Base-by-base conservation (phyloP, 1,284 basidiomycete genomes). In the Heliocybe sulcata region DNA sequence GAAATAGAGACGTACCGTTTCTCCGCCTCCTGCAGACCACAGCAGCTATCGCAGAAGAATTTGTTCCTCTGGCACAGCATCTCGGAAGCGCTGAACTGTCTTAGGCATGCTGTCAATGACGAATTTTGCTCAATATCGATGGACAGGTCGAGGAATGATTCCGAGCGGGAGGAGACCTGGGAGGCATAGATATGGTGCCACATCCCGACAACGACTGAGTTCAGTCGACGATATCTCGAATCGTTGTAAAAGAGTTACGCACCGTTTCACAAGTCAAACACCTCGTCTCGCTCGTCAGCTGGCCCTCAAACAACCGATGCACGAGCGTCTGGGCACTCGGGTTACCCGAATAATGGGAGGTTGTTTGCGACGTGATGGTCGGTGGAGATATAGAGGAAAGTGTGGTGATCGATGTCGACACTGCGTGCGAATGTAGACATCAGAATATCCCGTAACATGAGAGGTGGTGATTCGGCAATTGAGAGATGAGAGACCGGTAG, bases 61-160 rank as follows among this genome's bases (percentile, higher is more conserved):
- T 98, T 99, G 79, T 99, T 98, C 68, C 85, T 90, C 66, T 95
- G 92, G 63, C 93, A 95, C 19, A 99, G 82, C 94, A 98, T 99
- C 72, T 99, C 97, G 67, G 90, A 93, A 38, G 94, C 94, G 64
- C 93, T 96, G 69, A 99, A 99, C 67, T 96, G 92, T 49, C 94
- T 82, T 53, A 99, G 80, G 69, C 96, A 98, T 4, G 94, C 90
- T 0, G 95, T 96, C 53, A 99, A 86, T 59, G 92, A 96, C 2
- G 93, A 90, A 71, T 98, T 96, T 70, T 96, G 92, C 67, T 98
- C 94, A 60, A 99, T 98, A 69, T 99, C 96, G 69, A 99, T 94
- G 8, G 94, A 98, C 23, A 99, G 77, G 73, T 99, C 97, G 54
- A 99, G 80, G 72, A 99, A 99, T 9, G 87, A 85, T 69, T 99